Evolutionary conservation across 805 yeast genomes (phyloP), one percentile per base, ranked within the genome.

Genomic region (Brettanomyces custersianus): DNA sequence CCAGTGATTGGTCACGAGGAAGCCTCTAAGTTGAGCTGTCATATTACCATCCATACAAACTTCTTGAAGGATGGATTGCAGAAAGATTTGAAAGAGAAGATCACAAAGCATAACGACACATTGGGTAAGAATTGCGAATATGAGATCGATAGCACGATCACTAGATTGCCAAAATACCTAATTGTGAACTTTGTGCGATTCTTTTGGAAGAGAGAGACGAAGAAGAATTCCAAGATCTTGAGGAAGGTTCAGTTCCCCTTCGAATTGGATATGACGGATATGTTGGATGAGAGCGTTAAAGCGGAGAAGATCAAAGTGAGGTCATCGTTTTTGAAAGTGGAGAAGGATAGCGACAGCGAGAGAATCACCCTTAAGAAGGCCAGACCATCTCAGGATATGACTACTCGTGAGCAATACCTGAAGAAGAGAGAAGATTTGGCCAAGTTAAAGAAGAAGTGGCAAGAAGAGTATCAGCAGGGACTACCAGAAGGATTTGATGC

Each of bases 191-290:
- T 83, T 60, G 92, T 92, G 43, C 74, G 99, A 53, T 92, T 92
- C 56, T 92, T 77, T 59, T 92, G 98, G 98, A 84, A 90, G 55
- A 74, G 90, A 54, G 94, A 90, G 39, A 83, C 94, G 4, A 75
- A 74, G 45, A 83, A 81, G 60, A 92, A 92, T 64, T 82, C 95
- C 15, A 92, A 92, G 62, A 92, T 92, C 54, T 68, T 92, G 56
- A 78, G 98, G 56, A 86, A 81, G 62, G 98, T 92, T 19, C 83
- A 80, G 44, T 92, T 92, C 63, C 99, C 99, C 29, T 83, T 87
- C 61, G 92, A 84, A 58, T 65, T 90, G 39, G 99, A 92, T 56
- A 67, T 86, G 27, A 72, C 88, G 13, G 96, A 88, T 53, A 64
- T 88, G 63, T 68, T 92, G 48, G 87, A 87, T 40, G 87, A 77